Evolutionary conservation across 371 early-diverging fungal genomes (phyloP), one percentile per base, ranked within the genome.

Genomic region (Syncephalastrum racemosum): DNA sequence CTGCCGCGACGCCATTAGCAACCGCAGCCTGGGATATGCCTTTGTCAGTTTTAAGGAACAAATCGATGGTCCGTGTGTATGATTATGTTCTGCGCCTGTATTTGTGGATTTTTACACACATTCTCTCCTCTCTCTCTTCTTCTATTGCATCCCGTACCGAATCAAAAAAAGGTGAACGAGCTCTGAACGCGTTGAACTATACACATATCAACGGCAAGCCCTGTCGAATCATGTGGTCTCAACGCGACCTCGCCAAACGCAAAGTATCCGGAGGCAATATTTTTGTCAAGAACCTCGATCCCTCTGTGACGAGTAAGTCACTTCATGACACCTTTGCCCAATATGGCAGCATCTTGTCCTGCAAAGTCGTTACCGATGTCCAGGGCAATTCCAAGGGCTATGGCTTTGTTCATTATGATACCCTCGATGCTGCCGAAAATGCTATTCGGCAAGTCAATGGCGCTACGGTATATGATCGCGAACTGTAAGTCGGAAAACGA

Each of bases 361-460:
- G 99, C 88, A 99, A 99, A 81, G 95, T 99, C 47, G 95, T 92
- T 41, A 85, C 81, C 49, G 73, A 71, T 16, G 92, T 93, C 58
- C 83, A 90, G 24, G 95, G 95, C 18, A 64, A 64, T 44, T 90
- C 90, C 63, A 91, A 88, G 64, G 99, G 99, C 12, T 98, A 94
- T 77, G 99, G 97, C 27, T 99, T 97, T 72, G 98, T 98, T 45
- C 99, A 99, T 84, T 99, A 94, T 81, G 97, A 98, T 76, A 92
- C 87, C 39, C 70, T 80, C 54, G 97, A 96, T 71, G 83, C 92
- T 42, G 99, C 99, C 50, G 90, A 94, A 56, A 83, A 80, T 46
- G 99, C 99, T 47, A 99, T 99, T 75, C 83, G 90, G 63, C 81
- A 88, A 59, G 94, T 97, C 64, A 95, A 99, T 77, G 99, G 96